phyloP scores from a whole-genome alignment of 2,329 filamentous ascomycete genomes.

The Ceratocystis papillata region DNA sequence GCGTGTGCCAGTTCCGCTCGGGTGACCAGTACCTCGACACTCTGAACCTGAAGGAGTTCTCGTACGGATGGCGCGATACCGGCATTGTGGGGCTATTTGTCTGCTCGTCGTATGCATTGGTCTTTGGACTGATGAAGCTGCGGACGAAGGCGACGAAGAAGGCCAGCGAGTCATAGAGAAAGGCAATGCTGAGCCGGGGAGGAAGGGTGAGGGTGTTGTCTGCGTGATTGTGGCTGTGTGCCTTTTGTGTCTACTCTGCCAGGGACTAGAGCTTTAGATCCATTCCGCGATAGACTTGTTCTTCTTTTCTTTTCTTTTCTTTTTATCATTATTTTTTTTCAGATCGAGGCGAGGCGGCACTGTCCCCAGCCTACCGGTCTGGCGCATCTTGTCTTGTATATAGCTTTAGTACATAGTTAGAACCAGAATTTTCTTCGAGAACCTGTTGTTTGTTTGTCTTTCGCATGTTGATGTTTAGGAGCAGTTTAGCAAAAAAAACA shows the following conservation, averaged over 20 bases:
- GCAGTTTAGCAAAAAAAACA: not conserved
- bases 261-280: not conserved
- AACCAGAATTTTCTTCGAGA: not conserved
- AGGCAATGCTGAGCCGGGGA: no score
- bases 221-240: not conserved
- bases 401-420: constrained; percentile 9
- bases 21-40: constrained; percentile 51
- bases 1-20: constrained; percentile 48
- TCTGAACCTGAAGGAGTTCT: constrained; percentile 50
- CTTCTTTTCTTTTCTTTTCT: not conserved
- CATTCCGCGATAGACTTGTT: not conserved
- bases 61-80: constrained; percentile 56
- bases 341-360: not conserved
- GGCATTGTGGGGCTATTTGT: constrained; percentile 49
- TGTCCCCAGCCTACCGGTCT: constrained; percentile 26
- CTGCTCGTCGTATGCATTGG: constrained; percentile 42
- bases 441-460: constrained; percentile 7
- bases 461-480: not conserved
- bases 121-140: constrained; percentile 40
- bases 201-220: not conserved
- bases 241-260: no score
- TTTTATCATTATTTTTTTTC: not conserved
- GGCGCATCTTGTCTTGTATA: not conserved
- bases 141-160: constrained; percentile 41
- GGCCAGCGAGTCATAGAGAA: constrained; percentile 27